A percentile compares a stretch with the other conserved stretches of the same genome.
phyloP scores from a whole-genome alignment of 345 rosid species.

The rapeseed (Brassica napus) region DNA sequence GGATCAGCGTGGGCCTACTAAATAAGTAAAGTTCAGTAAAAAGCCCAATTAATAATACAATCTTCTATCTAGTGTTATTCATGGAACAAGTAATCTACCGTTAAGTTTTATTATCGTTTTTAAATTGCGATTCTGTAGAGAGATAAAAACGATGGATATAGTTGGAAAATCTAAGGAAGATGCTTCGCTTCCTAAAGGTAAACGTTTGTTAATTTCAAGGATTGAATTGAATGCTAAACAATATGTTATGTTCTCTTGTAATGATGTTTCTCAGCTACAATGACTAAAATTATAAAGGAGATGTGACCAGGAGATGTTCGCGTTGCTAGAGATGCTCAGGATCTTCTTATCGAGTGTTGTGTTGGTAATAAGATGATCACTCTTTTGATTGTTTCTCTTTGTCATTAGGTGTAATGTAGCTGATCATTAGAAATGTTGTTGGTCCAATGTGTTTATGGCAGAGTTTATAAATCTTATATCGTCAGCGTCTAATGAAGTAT shows the following conservation, averaged over 20 bases:
- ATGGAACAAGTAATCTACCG: too few species aligned
- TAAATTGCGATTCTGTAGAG: slow-evolving; percentile 36
- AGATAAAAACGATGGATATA: slow-evolving; percentile 68
- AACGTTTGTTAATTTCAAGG: neutral
- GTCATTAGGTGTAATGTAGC: neutral
- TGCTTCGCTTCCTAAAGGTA: slow-evolving; percentile 99
- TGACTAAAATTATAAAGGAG: slow-evolving; percentile 98
- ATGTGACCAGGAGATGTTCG: slow-evolving; percentile 99
- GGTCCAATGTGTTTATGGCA: slow-evolving; percentile 36
- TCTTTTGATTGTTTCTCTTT: neutral
- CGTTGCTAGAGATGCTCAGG: slow-evolving; percentile 99
- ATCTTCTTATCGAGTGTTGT: slow-evolving; percentile 97
- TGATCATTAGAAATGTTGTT: neutral
- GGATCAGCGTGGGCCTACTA: too few species aligned
- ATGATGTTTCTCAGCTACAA: slow-evolving; percentile 64
- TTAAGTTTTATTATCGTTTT: neutral
- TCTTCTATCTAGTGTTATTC: neutral
- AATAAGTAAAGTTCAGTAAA: too few species aligned
- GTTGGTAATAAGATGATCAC: slow-evolving; percentile 72
- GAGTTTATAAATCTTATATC: slow-evolving; percentile 95
- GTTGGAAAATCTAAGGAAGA: slow-evolving; percentile 99
- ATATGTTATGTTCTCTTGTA: neutral
- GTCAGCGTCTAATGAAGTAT: slow-evolving; percentile 97
- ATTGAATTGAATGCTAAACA: too few species aligned
- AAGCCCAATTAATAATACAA: neutral